phyloP scores from a whole-genome alignment of 2,329 filamentous ascomycete species.

The Madurella mycetomatis region DNA sequence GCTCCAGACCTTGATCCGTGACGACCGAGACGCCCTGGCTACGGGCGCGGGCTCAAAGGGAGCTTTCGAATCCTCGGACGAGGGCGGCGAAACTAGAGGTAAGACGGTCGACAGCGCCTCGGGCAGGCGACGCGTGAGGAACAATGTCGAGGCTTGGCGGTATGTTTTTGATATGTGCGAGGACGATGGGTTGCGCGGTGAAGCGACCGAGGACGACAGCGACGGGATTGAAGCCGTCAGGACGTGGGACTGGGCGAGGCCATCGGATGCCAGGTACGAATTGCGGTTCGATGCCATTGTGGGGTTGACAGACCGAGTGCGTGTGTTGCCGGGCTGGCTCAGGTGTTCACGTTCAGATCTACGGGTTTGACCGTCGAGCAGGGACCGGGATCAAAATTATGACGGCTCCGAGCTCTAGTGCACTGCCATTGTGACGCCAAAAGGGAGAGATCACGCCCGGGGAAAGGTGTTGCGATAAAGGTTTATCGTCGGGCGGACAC shows the following conservation, averaged over 20 bases:
- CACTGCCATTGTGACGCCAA: conserved; percentile 12
- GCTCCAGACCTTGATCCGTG: conserved; percentile 94
- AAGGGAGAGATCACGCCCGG: not conserved
- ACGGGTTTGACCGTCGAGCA: not conserved
- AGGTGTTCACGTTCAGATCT: not conserved
- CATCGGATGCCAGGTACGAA: conserved; percentile 32
- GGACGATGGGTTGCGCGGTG: conserved; percentile 57
- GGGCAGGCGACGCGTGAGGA: conserved; percentile 86
- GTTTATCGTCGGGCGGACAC: conserved; percentile 11
- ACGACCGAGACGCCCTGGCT: conserved; percentile 72
- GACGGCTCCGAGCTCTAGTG: not conserved
- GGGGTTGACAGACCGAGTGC: not conserved
- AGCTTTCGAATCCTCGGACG: conserved; percentile 42
- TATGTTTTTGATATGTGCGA: conserved; percentile 86
- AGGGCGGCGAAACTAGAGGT: conserved; percentile 66
- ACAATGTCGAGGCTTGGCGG: conserved; percentile 88
- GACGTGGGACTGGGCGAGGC: conserved; percentile 45
- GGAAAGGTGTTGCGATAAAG: conserved; percentile 4
- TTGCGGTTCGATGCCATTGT: conserved; percentile 10
- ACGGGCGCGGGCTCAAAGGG: conserved; percentile 63
- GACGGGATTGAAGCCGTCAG: conserved; percentile 54
- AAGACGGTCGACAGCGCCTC: conserved; percentile 83
- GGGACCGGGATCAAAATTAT: conserved; percentile 1
- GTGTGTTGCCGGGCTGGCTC: not conserved
- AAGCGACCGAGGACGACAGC: conserved; percentile 61